Evolutionary conservation across 768 basidiomycete genomes (phyloP).

Genomic region (Boletus bicolor): DNA sequence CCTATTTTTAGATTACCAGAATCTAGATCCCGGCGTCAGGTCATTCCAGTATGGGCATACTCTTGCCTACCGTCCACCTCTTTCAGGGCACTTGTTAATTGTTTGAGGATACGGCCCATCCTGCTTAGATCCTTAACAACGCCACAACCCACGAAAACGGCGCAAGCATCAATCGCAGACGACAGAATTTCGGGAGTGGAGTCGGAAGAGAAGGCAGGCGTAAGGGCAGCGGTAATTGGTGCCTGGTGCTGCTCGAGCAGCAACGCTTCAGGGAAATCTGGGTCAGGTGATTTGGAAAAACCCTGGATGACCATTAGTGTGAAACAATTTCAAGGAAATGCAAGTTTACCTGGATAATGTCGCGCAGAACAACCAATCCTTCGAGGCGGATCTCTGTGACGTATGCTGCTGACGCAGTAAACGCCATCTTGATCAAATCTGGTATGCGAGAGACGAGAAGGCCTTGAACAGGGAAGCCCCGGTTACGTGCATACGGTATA

Average conservation of each 20-base stretch:
- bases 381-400: slow-evolving; percentile 93
- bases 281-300: slow-evolving; percentile 84
- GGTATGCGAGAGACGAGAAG: slow-evolving; percentile 82
- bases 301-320: slow-evolving; percentile 46
- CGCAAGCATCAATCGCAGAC: slow-evolving; percentile 89
- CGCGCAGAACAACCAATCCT: slow-evolving; percentile 82
- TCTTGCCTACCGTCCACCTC: slow-evolving; percentile 73
- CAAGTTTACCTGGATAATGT: slow-evolving; percentile 79
- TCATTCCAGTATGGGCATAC: not conserved
- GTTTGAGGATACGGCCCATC: slow-evolving; percentile 93
- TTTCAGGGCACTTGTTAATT: slow-evolving; percentile 82
- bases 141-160: slow-evolving; percentile 92
- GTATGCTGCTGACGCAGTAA: slow-evolving; percentile 94
- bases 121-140: slow-evolving; percentile 84
- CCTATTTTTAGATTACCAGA: slow-evolving; percentile 83
- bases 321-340: not conserved
- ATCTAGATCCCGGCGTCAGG: slow-evolving; percentile 44
- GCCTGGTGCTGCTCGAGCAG: slow-evolving; percentile 97
- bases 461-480: slow-evolving; percentile 54
- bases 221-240: slow-evolving; percentile 94
- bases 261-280: slow-evolving; percentile 86
- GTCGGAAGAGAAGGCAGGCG: slow-evolving; percentile 93
- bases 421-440: slow-evolving; percentile 96
- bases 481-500: slow-evolving; percentile 60
- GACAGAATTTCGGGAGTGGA: slow-evolving; percentile 94